Percentiles rank a stretch among this genome's conserved stretches.
Conservation (phyloP, 495 filamentous ascomycete species). For the Neurospora tetrasperma region DNA sequence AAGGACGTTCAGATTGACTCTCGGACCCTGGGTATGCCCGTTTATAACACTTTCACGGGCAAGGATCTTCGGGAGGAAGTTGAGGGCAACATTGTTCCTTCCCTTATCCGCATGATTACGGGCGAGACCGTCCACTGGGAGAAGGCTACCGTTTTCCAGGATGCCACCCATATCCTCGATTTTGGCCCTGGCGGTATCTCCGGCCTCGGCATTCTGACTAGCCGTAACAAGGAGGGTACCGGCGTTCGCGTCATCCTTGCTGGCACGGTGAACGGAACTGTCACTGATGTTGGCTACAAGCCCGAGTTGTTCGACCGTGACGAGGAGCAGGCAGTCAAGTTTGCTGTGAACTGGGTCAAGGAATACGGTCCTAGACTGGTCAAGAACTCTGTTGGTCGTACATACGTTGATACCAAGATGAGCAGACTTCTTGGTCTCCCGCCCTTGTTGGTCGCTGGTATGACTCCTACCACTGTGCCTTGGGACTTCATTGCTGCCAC, state of each 20-base stretch:
- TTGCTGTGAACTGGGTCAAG: constrained; percentile 95
- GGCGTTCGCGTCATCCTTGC: constrained; percentile 92
- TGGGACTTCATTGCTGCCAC: constrained; percentile 95
- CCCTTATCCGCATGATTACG: constrained; percentile 85
- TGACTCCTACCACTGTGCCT: constrained; percentile 89
- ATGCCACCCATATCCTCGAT: constrained; percentile 87
- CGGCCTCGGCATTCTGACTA: constrained; percentile 90
- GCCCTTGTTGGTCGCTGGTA: constrained; percentile 88
- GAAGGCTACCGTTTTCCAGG: constrained; percentile 76
- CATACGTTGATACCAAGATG: constrained; percentile 96
- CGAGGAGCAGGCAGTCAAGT: constrained; percentile 84
- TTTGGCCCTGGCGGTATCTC: constrained; percentile 96
- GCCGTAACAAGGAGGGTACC: constrained; percentile 96
- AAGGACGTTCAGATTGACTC: constrained; percentile 65
- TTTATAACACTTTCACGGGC: constrained; percentile 81
- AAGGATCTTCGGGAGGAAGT: constrained; percentile 59
- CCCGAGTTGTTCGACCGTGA: constrained; percentile 94
- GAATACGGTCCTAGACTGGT: constrained; percentile 83
- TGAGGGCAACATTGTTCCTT: constrained; percentile 60
- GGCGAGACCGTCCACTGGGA: constrained; percentile 91
- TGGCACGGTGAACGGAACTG: constrained; percentile 80
- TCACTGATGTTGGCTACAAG: constrained; percentile 89
- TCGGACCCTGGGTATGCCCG: constrained; percentile 61
- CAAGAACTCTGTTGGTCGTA: constrained; percentile 75
- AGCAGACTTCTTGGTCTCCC: constrained; percentile 82